Base-by-base conservation (phyloP, 257 asterid species). In the Scutellaria minor region DNA sequence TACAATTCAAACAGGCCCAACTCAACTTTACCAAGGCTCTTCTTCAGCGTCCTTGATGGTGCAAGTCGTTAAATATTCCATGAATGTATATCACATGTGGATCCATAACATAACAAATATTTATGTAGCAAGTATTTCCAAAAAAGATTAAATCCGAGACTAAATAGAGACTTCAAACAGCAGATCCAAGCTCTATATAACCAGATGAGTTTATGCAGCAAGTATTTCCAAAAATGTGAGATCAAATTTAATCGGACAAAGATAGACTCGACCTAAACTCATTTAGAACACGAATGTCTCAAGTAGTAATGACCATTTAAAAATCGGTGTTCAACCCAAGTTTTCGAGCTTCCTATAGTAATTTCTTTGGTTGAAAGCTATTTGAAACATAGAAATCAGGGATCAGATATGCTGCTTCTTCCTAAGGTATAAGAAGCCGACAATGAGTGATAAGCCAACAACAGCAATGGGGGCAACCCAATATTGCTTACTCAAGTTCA, bases 401-500 rank as follows among this genome's bases (percentile, higher is more conserved):
- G 48, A 63, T 22, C 40, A 60, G 40, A 48, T 10, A 41, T 52
- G 48, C 82, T 85, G 88, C 81, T 88, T 91, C 87, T 80, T 91
- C 72, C 79, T 83, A 40, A 84, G 74, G 87, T 68, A 79, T 64
- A 90, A 73, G 75, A 83, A 77, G 72, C 92, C 84, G 11, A 83
- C 73, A 5, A 72, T 83, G 52, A 80, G 77, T 14, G 99, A 89
- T 64, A 91, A 31, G 63, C 96, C 92, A 14, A 72, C 84, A 54
- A 58, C 86, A 12, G 90, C 84, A 41, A 76, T 87, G 0, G 98
- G 89, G 48, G 86, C 79, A 24, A 61, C 83, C 97, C 97, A 88
- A 61, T 88, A 88, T 76, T 88, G 89, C 84, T 90, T 88, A 46
- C 84, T 67, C 1, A 89, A 56, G 74, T 79, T 81, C 80, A 78